Percentiles rank a stretch among this genome's conserved stretches.
Conservation (phyloP, 75 land plant genomes). For the Selaginella moellendorffii region DNA sequence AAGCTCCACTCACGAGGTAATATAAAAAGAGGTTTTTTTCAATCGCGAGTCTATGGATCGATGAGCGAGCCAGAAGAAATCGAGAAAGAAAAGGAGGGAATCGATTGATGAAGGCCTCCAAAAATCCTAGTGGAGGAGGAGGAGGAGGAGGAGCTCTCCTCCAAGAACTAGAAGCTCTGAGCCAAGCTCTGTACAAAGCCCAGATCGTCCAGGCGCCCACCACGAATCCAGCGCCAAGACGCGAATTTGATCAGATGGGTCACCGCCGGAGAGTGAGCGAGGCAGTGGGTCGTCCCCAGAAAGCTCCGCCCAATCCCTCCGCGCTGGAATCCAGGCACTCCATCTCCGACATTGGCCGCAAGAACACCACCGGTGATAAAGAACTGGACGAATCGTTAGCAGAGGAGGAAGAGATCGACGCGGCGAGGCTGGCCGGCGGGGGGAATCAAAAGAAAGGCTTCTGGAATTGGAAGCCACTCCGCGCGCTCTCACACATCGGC, state of each 20-base stretch:
- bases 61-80: no score
- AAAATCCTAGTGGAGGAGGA: no score
- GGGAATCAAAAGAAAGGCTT: neutral
- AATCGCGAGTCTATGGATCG: no score
- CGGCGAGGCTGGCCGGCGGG: neutral
- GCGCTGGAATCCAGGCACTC: neutral
- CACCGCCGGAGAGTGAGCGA: neutral
- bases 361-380: no score
- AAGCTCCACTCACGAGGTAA: no score
- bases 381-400: no score
- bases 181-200: slow-evolving; percentile 44
- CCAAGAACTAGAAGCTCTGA: slow-evolving; percentile 58
- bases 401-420: neutral
- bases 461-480: slow-evolving; percentile 6
- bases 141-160: slow-evolving; percentile 51
- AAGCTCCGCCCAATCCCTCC: neutral
- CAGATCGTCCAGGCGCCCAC: no score
- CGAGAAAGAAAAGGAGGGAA: no score
- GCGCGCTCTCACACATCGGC: slow-evolving; percentile 2
- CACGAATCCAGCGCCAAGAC: neutral
- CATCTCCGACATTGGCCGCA: neutral
- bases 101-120: no score
- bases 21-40: no score
- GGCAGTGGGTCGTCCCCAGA: neutral
- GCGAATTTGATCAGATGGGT: neutral